phyloP scores from a whole-genome alignment of 805 yeast species.

The Saccharomyces kudriavzevii region DNA sequence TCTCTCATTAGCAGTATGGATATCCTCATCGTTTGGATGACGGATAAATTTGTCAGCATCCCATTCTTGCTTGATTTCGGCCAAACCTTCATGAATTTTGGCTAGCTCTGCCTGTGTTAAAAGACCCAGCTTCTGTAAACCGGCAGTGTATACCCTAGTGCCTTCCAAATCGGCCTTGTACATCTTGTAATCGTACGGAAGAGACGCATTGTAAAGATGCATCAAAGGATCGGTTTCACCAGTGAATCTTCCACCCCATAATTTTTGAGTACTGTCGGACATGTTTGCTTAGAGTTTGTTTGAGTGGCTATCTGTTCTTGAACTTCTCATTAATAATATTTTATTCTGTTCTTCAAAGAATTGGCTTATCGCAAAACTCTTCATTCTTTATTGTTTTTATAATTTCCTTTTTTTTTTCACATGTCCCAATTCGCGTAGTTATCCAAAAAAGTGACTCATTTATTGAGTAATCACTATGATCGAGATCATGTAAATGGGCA shows the following conservation, averaged over 20 bases:
- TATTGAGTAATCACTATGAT: background rate
- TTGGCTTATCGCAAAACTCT: background rate
- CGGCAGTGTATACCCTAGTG: slow-evolving; percentile 86
- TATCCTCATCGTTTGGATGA: slow-evolving; percentile 71
- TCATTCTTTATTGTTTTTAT: background rate
- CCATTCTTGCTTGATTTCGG: slow-evolving; percentile 74
- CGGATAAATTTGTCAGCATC: slow-evolving; percentile 45
- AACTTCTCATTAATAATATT: background rate
- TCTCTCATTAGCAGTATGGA: slow-evolving; percentile 98
- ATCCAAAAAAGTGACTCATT: background rate
- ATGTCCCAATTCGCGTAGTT: background rate
- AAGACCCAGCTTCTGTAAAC: slow-evolving; percentile 70
- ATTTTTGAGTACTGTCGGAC: slow-evolving; percentile 43
- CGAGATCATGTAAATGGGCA: background rate
- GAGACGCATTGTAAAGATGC: slow-evolving; percentile 94
- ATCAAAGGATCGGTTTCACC: slow-evolving; percentile 95
- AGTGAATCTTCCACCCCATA: slow-evolving; percentile 98
- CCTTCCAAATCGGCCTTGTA: slow-evolving; percentile 90
- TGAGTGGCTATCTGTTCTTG: background rate
- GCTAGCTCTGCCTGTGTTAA: slow-evolving; percentile 62
- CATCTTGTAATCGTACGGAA: slow-evolving; percentile 94
- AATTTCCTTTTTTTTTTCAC: background rate
- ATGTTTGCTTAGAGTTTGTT: slow-evolving; percentile 4
- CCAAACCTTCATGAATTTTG: slow-evolving; percentile 80
- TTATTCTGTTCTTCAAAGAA: background rate